These are phyloP conservation scores for Globisporangium echinulatum DNA, from an alignment of 352 stramenopile genomes.

Conservation along the genomic window DNA sequence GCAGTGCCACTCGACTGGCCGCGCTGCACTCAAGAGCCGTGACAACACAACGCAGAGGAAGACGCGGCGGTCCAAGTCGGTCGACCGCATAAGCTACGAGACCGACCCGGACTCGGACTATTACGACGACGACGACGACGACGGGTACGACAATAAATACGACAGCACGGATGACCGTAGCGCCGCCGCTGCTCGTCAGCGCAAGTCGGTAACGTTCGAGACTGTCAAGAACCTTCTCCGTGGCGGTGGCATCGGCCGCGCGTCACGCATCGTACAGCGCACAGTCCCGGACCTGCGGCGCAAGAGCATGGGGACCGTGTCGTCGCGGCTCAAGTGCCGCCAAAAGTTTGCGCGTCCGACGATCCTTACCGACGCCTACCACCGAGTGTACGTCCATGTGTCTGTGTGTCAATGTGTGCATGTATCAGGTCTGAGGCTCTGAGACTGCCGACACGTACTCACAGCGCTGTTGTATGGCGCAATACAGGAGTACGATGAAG, in stretches of 20 bases:
- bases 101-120: slow-evolving; percentile 5
- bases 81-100: slow-evolving; percentile 9
- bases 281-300: slow-evolving; percentile 22
- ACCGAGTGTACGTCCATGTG: slow-evolving; percentile 46
- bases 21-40: slow-evolving; percentile 8
- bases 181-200: too few relatives aligned
- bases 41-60: not conserved
- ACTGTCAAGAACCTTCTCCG: slow-evolving; percentile 61
- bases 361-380: slow-evolving; percentile 60
- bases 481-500: slow-evolving; percentile 61
- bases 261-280: slow-evolving; percentile 31
- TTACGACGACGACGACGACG: slow-evolving; percentile 2
- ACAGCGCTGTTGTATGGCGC: not conserved
- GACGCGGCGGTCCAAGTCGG: slow-evolving; percentile 11
- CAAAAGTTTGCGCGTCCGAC: slow-evolving; percentile 59
- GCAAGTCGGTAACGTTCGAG: slow-evolving; percentile 37
- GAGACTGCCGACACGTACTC: too few relatives aligned
- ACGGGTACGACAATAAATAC: not conserved
- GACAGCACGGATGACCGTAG: too few relatives aligned
- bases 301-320: slow-evolving; percentile 58
- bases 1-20: slow-evolving; percentile 3
- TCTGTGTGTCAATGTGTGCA: too few relatives aligned
- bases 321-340: slow-evolving; percentile 53
- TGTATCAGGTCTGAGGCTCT: too few relatives aligned
- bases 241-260: slow-evolving; percentile 25